These are phyloP conservation scores for Volvox reticuliferus DNA, from an alignment of 139 green algal species.

Conservation along the genomic window DNA sequence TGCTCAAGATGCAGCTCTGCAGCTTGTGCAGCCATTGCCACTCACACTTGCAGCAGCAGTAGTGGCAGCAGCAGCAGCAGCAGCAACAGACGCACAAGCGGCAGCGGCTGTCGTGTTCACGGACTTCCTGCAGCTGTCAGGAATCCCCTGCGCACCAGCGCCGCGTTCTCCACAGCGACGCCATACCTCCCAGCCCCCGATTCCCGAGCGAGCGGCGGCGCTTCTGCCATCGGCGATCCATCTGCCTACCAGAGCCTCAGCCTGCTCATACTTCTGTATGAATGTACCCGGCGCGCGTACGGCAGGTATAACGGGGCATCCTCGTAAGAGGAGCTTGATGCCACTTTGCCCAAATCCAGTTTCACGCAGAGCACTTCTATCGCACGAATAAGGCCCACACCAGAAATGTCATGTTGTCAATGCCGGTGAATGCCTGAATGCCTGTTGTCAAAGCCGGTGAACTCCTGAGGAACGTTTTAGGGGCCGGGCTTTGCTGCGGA, in stretches of 20 bases:
- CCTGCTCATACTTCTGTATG: slow-evolving; percentile 40
- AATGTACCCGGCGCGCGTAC: slow-evolving; percentile 3
- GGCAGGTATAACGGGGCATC: slow-evolving; percentile 7
- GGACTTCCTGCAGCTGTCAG: background rate
- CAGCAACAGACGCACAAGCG: background rate
- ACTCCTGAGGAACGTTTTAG: no score
- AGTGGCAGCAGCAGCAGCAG: background rate
- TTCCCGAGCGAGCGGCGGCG: background rate
- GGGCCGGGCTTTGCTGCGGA: no score
- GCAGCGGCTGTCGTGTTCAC: background rate
- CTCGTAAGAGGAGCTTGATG: no score
- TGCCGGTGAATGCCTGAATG: no score
- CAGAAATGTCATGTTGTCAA: no score
- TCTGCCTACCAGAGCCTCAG: slow-evolving; percentile 43
- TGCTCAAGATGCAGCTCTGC: background rate
- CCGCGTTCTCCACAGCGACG: background rate
- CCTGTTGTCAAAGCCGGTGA: no score
- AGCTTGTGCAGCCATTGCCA: background rate
- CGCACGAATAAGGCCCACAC: no score
- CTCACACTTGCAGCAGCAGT: background rate
- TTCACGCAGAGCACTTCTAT: no score
- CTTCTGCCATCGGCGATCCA: background rate
- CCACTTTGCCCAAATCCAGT: no score
- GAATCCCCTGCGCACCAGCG: background rate
- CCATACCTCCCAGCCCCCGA: background rate